Evolutionary conservation across 1,284 basidiomycete genomes (phyloP), one percentile per base, ranked within the genome.

Genomic region (Fomes fomentarius): DNA sequence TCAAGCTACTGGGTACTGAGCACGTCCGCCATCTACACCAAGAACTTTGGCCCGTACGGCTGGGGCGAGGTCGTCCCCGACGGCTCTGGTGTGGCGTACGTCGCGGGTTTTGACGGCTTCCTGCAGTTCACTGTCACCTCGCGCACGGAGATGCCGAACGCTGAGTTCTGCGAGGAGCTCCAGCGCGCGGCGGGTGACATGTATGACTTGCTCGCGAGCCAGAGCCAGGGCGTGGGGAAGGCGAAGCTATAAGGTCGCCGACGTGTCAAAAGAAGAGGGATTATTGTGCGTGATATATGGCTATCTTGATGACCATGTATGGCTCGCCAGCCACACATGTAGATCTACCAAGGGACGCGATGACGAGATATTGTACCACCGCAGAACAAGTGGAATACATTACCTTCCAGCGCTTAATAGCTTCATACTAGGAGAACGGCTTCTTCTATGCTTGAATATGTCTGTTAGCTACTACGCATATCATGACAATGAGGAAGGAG

Each of bases 21-120:
- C 67, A 96, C 94, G n/a, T 93, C 89, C 37, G 90, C 93, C 19
- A 82, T 96, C 50, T 94, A 90, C 69, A 91, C 89, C 21, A 86
- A 87, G 58, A 83, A 89, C 66, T 87, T 96, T 66, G 78, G 79
- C 41, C 85, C 82, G 22, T 96, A 95, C 72, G 93, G 93, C 30
- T 94, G 90, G 88, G 92, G 91, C 49, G 91, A 92, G 76, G 91
- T 94, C 52, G 87, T 91, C 14, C 84, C 86, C 1, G 82, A 91
- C 59, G 91, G 91, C 4, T 91, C 90, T 65, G 90, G 89, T 30
- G 82, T 90, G 30, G 84, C 88, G 24, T 91, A 91, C 63, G 82
- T 89, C 83, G 87, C 88, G 17, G 87, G 87, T 37, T 87, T 82
- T 64, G 83, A 90, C 64, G 90, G 93, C 68, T 82, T 81, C 61